Percentiles rank a stretch among this genome's conserved stretches.
Conservation (phyloP, 2,329 filamentous ascomycete species). For the Chrysoporthe deuterocubensis region DNA sequence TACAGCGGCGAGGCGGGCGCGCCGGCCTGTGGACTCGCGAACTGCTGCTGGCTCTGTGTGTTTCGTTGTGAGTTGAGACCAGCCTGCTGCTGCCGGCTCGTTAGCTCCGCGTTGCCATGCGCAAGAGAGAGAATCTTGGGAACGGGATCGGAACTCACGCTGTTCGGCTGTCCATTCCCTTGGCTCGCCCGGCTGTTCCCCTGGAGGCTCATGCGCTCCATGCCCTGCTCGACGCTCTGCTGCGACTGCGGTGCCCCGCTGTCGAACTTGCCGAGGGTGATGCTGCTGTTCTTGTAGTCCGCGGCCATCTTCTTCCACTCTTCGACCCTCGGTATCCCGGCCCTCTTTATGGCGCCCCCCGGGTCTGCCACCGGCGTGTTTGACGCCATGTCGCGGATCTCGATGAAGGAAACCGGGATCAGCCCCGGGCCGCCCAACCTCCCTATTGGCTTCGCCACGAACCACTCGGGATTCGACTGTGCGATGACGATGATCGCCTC, state of each 20-base stretch:
- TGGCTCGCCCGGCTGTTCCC: slow-evolving; percentile 52
- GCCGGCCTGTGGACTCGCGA: slow-evolving; percentile 40
- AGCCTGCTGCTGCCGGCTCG: slow-evolving; percentile 40
- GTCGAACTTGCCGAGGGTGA: slow-evolving; percentile 91
- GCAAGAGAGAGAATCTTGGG: not conserved
- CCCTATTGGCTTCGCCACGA: slow-evolving; percentile 98
- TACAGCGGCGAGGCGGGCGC: slow-evolving; percentile 61
- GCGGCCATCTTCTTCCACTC: slow-evolving; percentile 99
- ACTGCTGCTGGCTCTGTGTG: slow-evolving; percentile 36
- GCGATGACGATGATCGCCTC: slow-evolving; percentile 98
- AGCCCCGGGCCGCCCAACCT: slow-evolving; percentile 92
- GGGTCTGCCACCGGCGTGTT: slow-evolving; percentile 82
- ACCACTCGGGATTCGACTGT: slow-evolving; percentile 98
- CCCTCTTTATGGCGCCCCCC: slow-evolving; percentile 81
- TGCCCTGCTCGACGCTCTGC: slow-evolving; percentile 66
- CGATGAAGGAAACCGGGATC: slow-evolving; percentile 95
- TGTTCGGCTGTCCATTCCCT: slow-evolving; percentile 48
- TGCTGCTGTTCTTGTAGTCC: slow-evolving; percentile 99
- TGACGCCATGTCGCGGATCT: slow-evolving; percentile 91
- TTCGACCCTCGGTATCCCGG: slow-evolving; percentile 91
- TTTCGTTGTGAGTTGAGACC: slow-evolving; percentile 39
- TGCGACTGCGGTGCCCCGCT: slow-evolving; percentile 48
- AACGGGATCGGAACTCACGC: slow-evolving; percentile 47
- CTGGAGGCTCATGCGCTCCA: slow-evolving; percentile 80
- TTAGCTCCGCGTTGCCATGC: slow-evolving; percentile 2